phyloP scores from a whole-genome alignment of 2,329 filamentous ascomycete genomes.

The Aspergillus fumigatiaffinis region DNA sequence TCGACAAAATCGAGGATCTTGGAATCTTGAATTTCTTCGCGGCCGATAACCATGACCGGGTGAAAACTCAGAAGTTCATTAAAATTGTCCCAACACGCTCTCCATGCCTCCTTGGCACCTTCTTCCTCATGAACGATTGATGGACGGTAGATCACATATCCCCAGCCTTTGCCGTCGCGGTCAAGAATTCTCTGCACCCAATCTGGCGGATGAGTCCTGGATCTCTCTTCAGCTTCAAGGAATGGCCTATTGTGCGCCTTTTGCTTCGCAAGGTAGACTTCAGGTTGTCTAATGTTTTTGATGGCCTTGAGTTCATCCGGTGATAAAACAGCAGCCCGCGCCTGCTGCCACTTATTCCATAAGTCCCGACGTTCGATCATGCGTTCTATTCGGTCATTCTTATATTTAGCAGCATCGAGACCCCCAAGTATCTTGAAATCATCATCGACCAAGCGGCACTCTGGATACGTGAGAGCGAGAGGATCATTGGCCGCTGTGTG shows the following conservation, averaged over 20 bases:
- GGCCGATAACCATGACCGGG: not conserved
- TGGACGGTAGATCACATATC: slow-evolving; percentile 1
- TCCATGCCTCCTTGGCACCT: not conserved
- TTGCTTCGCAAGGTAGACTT: not conserved
- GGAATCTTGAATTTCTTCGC: not conserved
- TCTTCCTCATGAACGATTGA: not conserved
- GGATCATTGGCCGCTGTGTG: slow-evolving; percentile 4
- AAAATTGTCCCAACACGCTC: not conserved
- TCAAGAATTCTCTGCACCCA: slow-evolving; percentile 5
- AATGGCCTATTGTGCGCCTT: too few relatives aligned
- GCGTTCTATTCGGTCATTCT: not conserved
- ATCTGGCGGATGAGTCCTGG: not conserved
- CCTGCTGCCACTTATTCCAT: not conserved
- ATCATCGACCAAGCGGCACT: slow-evolving; percentile 3
- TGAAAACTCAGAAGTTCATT: not conserved
- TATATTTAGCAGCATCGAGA: not conserved
- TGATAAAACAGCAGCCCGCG: not conserved
- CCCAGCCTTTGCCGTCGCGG: slow-evolving; percentile 1
- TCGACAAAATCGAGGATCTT: not conserved
- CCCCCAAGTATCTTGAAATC: slow-evolving; percentile 1
- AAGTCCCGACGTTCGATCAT: not conserved
- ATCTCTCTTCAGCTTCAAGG: not conserved
- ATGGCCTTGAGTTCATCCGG: not conserved
- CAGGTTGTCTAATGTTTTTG: not conserved
- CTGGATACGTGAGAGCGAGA: slow-evolving; percentile 5